Evolutionary conservation across 352 stramenopile species (phyloP), one percentile per base, ranked within the genome.

Genomic region (Phytophthora ramorum): DNA sequence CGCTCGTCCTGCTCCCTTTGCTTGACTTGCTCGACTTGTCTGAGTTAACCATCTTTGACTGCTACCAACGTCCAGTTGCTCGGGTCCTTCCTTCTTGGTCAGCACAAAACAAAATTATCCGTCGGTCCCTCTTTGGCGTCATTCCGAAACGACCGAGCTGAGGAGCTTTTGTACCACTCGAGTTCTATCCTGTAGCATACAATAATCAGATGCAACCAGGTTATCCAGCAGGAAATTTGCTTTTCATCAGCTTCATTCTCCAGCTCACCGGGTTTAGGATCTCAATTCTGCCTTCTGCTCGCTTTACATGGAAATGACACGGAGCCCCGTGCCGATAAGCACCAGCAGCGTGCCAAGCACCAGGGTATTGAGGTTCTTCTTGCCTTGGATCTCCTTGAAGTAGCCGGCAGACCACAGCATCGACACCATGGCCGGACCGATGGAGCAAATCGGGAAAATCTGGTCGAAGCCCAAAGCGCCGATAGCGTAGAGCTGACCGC

Each of bases 401-500:
- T 93, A 93, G 26, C 73, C 69, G 4, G 85, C 87, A 0, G 85
- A 93, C 87, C 87, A 95, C 50, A 95, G 76, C 87, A 93, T 93
- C 14, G 87, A 92, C 17, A 95, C 76, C 78, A 93, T 92, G 12
- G 85, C 87, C 0, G 85, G 87, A 6, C 85, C 87, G 54, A 95
- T 93, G 34, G 84, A 90, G 43, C 83, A 87, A 28, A 95, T 75
- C 19, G 85, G 87, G 69, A 92, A 93, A n/a, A 85, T 87, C 56
- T 93, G 78, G 58, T 95, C 85, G 26, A 95, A 95, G 10, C 87
- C 87, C 7, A 95, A 73, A 22, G 74, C 70, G 7, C 87, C 87
- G 28, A 87, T 80, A n/a, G 83, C 83, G 65, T 91, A 88, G 44
- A 93, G 76, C 61, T 93, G 83, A 0, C 83, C 83, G 37, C 73